Evolutionary conservation across 139 green algal species (phyloP).

Genomic region (Raphidocelis subcapitata): DNA sequence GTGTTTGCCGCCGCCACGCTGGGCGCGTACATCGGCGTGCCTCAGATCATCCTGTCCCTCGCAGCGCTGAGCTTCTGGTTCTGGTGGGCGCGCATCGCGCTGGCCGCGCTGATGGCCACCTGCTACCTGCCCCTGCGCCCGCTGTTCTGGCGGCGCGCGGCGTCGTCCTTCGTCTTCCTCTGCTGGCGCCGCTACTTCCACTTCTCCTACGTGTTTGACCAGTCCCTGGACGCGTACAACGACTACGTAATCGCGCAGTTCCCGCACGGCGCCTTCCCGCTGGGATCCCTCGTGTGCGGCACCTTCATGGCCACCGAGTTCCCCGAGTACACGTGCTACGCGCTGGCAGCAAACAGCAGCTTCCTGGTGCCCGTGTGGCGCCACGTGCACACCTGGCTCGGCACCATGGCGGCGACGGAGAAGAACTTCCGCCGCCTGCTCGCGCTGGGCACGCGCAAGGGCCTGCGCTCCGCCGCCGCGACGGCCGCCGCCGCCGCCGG

Average conservation of each 20-base stretch:
- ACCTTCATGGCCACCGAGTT: too few relatives aligned
- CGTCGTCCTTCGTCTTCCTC: not conserved
- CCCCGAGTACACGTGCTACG: constrained; percentile 18
- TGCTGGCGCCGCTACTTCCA: constrained; percentile 29
- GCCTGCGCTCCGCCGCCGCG: too few relatives aligned
- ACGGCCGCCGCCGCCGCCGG: too few relatives aligned
- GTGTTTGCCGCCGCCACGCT: constrained; percentile 10
- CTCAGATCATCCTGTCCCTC: constrained; percentile 19
- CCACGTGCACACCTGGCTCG: constrained; percentile 29
- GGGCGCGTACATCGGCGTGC: constrained; percentile 13
- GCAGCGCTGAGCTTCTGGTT: not conserved
- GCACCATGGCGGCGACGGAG: constrained; percentile 15
- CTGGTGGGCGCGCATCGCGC: not conserved
- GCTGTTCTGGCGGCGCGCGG: constrained; percentile 1
- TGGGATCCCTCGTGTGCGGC: not conserved
- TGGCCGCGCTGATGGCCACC: not conserved
- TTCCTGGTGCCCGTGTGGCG: constrained; percentile 32
- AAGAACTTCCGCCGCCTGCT: constrained; percentile 4
- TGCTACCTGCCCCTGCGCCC: constrained; percentile 4
- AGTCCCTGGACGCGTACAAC: constrained; percentile 6
- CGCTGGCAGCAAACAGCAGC: constrained; percentile 17
- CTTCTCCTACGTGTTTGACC: constrained; percentile 14
- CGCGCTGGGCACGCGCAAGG: too few relatives aligned
- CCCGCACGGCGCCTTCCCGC: constrained; percentile 19
- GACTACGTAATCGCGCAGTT: constrained; percentile 30